These are phyloP conservation scores for Chaetomium strumarium DNA, from an alignment of 2,329 filamentous ascomycete species.

Conservation along the genomic window DNA sequence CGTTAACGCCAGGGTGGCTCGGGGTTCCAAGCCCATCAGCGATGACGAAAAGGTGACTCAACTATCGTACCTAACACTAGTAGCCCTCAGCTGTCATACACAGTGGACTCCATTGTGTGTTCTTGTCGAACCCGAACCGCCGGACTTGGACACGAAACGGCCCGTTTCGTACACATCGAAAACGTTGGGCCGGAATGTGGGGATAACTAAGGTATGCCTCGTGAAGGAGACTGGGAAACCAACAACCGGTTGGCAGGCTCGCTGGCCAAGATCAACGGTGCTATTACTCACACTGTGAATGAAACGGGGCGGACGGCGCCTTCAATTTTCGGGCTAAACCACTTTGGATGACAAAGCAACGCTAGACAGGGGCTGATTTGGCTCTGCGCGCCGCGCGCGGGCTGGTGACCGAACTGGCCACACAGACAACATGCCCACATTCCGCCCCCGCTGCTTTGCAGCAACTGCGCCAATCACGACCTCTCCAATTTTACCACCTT, in stretches of 20 bases:
- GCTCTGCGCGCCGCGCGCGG: slow-evolving; percentile 15
- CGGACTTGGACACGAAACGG: no score
- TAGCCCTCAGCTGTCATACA: background rate
- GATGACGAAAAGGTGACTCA: background rate
- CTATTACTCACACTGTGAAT: background rate
- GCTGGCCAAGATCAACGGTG: slow-evolving; percentile 17
- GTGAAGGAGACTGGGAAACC: background rate
- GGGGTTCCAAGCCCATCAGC: no score
- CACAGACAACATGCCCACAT: slow-evolving; percentile 19
- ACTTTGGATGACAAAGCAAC: slow-evolving; percentile 10
- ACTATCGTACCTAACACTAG: background rate
- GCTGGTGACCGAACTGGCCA: slow-evolving; percentile 21
- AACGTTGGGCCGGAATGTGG: no score
- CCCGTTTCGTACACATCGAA: no score
- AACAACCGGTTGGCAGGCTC: background rate
- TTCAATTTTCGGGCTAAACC: slow-evolving; percentile 19
- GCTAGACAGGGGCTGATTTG: slow-evolving; percentile 24
- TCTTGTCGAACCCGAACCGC: background rate
- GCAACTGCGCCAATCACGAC: slow-evolving; percentile 19
- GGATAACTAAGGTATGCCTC: no score
- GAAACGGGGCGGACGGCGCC: slow-evolving; percentile 9
- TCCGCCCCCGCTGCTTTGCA: slow-evolving; percentile 22
- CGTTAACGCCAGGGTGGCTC: no score
- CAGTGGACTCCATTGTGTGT: no score
- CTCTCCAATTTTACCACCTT: slow-evolving; percentile 10